A percentile compares a stretch with the other conserved stretches of the same genome.
Evolutionary conservation across 805 yeast genomes (phyloP).

Genomic region (Saccharomycopsis schoenii): DNA sequence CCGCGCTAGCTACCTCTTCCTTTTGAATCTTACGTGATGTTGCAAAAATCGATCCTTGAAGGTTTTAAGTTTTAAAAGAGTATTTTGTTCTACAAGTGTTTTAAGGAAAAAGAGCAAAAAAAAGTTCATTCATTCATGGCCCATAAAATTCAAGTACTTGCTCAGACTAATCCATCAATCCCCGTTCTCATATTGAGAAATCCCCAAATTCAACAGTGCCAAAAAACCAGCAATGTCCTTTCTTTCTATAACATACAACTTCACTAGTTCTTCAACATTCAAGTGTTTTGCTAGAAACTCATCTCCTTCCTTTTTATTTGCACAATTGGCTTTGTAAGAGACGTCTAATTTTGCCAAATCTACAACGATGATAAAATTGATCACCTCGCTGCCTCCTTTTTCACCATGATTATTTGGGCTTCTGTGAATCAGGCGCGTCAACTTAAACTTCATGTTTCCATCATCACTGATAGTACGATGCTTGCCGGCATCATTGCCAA

Average conservation of each 20-base stretch:
- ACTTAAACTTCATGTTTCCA: constrained; percentile 11
- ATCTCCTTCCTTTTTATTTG: constrained; percentile 30
- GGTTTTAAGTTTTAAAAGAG: too few species aligned
- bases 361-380: neutral
- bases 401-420: constrained; percentile 28
- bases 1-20: too few species aligned
- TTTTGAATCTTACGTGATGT: too few species aligned
- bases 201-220: neutral
- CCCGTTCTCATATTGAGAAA: neutral
- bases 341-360: constrained; percentile 45
- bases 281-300: constrained; percentile 24
- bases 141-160: too few species aligned
- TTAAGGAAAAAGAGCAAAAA: too few species aligned
- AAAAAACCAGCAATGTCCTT: constrained; percentile 64
- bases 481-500: constrained; percentile 11
- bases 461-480: constrained; percentile 8
- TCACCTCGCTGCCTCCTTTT: neutral
- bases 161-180: neutral
- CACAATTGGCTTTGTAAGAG: constrained; percentile 42
- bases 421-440: constrained; percentile 13
- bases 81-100: too few species aligned
- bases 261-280: constrained; percentile 53
- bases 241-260: constrained; percentile 38
- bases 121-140: too few species aligned
- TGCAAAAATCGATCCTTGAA: too few species aligned